Conservation (phyloP, 2,329 filamentous ascomycete species). For the Paracoccidioides brasiliensis region DNA sequence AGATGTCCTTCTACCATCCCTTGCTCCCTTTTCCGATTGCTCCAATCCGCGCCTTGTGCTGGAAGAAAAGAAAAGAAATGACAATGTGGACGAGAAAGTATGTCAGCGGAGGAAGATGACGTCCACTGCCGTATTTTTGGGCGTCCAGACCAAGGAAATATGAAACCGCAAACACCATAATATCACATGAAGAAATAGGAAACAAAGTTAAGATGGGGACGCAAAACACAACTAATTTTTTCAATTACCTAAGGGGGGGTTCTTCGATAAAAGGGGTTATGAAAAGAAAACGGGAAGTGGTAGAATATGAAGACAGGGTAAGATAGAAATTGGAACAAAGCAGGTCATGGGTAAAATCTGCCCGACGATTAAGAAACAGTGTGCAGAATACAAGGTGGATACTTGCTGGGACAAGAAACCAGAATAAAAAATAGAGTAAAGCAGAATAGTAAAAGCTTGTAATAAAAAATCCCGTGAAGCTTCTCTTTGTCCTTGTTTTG, state of each 20-base stretch:
- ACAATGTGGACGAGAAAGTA: neutral
- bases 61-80: neutral
- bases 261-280: conserved; percentile 8
- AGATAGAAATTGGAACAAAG: conserved; percentile 3
- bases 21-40: too few relatives aligned
- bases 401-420: neutral
- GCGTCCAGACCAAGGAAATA: neutral
- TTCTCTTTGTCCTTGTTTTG: neutral
- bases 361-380: neutral
- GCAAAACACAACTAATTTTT: neutral
- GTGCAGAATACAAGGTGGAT: neutral
- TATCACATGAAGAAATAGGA: neutral
- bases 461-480: neutral
- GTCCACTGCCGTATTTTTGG: neutral
- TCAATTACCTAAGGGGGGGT: neutral
- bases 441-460: neutral
- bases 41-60: too few relatives aligned
- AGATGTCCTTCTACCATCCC: too few relatives aligned
- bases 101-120: neutral
- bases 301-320: conserved; percentile 11
- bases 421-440: neutral
- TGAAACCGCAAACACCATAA: neutral
- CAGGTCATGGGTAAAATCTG: neutral
- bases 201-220: neutral
- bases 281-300: conserved; percentile 5